Percentiles rank a stretch among this genome's conserved stretches.
phyloP scores from a whole-genome alignment of 345 rosid species.

The Camelina laxa region DNA sequence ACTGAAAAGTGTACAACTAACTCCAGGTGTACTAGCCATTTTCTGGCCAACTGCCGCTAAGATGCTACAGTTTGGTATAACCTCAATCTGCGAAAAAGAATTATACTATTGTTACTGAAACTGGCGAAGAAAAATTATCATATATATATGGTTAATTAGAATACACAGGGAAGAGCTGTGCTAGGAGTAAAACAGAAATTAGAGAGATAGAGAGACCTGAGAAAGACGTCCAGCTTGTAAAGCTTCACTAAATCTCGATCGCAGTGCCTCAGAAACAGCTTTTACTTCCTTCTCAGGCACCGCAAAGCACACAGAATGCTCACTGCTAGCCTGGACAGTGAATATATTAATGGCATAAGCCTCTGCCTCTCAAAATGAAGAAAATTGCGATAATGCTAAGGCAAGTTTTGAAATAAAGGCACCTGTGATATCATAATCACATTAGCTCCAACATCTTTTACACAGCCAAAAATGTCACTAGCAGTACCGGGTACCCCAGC shows the following conservation, averaged over 20 bases:
- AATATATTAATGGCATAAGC: conserved; percentile 40
- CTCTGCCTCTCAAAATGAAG: background rate
- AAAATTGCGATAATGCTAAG: conserved; percentile 9
- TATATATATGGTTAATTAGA: background rate
- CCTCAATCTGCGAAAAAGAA: conserved; percentile 60
- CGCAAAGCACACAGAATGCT: conserved; percentile 99
- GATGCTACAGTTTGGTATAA: conserved; percentile 91
- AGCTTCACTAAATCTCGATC: conserved; percentile 85
- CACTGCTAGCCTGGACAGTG: conserved; percentile 86
- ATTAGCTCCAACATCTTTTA: conserved; percentile 98
- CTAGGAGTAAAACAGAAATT: conserved; percentile 13
- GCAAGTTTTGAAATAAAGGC: background rate
- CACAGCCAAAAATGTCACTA: conserved; percentile 87
- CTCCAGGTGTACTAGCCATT: conserved; percentile 99
- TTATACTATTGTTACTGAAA: background rate
- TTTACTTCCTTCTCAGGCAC: conserved; percentile 97
- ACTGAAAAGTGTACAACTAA: conserved; percentile 94
- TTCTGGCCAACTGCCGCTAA: conserved; percentile 97
- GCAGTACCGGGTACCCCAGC: conserved; percentile 99
- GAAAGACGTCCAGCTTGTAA: conserved; percentile 96
- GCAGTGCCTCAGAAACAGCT: conserved; percentile 86
- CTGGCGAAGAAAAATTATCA: background rate
- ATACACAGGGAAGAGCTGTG: background rate
- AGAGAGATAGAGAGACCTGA: conserved; percentile 59
- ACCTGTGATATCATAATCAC: conserved; percentile 99